Base-by-base conservation (phyloP, 257 asterid genomes). In the Ocimum tenuiflorum region DNA sequence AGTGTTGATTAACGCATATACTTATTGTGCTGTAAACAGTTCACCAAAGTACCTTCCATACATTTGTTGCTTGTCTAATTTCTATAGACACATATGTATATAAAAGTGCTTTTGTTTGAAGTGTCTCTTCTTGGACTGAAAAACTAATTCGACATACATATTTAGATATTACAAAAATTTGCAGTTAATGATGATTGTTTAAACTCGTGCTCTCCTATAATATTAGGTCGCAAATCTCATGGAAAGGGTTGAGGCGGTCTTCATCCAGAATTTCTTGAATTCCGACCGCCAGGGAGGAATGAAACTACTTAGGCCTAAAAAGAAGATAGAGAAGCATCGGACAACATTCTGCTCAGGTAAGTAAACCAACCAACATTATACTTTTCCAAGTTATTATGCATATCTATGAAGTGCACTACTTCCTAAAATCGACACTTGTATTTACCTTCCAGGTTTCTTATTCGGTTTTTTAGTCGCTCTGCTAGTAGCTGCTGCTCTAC, bases 271-370 rank as follows among this genome's bases (percentile, higher is more conserved):
- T 58, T 89, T 89, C 48, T 70, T 86, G 29, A 77, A 81, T 50
- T 83, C 84, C 19, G 77, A 89, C 61, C 89, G 91, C 7, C 82
- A 74, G 65, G 69, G 79, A 69, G 95, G 95, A 73, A 89, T 89
- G 97, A 89, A 87, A 57, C 69, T 85, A 64, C 79, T 85, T 73
- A 82, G 95, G 78, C 95, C 95, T 68, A 83, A 77, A 71, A 87
- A 56, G 46, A 85, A 75, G 77, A 75, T 52, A 42, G 88, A 87
- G 70, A 89, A 77, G 69, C 95, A 87, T 74, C 74, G 82, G 0
- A 51, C 79, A 51, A 87, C 94, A 27, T 89, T 87, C 78, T 79
- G 77, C 63, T 82, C 95, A 49, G 97, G 97, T 76, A 50, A 70
- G 64, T 73, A 43, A 67, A 60, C 22, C 33, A 7, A 51, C 65